phyloP scores from a whole-genome alignment of 78 protist species.

The Capsaspora owczarzaki region DNA sequence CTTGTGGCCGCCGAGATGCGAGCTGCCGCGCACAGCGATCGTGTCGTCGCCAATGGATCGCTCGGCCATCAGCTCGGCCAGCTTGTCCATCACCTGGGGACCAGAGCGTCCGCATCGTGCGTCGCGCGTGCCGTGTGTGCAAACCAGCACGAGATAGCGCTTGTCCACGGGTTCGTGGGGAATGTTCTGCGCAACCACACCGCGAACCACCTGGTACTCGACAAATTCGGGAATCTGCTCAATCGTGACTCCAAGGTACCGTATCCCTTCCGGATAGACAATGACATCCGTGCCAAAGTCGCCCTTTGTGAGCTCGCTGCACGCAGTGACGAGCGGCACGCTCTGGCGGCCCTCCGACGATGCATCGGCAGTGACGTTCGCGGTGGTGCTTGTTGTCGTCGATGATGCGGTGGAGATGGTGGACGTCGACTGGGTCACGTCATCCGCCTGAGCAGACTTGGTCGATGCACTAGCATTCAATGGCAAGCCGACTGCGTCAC shows the following conservation, averaged over 20 bases:
- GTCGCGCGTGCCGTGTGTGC: conserved; percentile 22
- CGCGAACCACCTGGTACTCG: neutral
- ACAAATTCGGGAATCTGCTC: neutral
- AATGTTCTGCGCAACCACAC: neutral
- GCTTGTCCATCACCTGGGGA: conserved; percentile 10
- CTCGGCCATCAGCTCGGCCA: neutral
- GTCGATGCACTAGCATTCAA: too few relatives aligned
- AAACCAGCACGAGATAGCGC: neutral
- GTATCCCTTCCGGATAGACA: conserved; percentile 5
- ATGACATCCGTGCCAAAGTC: neutral
- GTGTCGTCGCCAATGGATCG: neutral
- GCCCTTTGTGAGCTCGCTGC: neutral
- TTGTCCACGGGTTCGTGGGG: neutral
- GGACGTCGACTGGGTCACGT: too few relatives aligned
- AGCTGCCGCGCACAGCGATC: conserved; percentile 12
- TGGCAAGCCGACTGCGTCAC: too few relatives aligned
- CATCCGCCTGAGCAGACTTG: neutral
- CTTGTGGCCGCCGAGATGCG: conserved; percentile 17
- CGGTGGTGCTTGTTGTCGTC: too few relatives aligned
- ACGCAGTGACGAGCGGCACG: neutral
- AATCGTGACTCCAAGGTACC: neutral
- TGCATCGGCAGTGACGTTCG: too few relatives aligned
- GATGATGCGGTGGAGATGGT: too few relatives aligned
- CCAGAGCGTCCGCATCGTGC: conserved; percentile 1
- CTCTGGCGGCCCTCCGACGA: too few relatives aligned